Evolutionary conservation across 1,284 basidiomycete genomes (phyloP).

Genomic region (Apiotrichum siamense): DNA sequence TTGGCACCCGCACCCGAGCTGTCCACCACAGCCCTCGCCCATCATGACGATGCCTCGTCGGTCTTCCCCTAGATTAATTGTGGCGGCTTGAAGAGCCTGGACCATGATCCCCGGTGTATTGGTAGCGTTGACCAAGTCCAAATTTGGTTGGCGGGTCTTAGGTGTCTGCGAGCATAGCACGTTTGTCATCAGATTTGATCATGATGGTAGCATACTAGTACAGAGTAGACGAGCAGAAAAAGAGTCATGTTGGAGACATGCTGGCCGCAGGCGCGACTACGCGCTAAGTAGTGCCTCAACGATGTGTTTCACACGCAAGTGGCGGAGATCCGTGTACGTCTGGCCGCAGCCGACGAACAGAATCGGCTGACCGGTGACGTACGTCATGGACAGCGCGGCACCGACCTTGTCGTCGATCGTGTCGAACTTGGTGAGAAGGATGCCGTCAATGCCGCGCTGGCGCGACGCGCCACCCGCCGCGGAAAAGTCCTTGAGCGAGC

Average conservation of each 20-base stretch:
- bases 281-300: slow-evolving; percentile 81
- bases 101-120: too few relatives aligned
- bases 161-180: too few relatives aligned
- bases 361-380: slow-evolving; percentile 93
- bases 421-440: slow-evolving; percentile 95
- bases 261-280: slow-evolving; percentile 37
- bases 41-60: too few relatives aligned
- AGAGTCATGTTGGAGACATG: background rate
- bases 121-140: too few relatives aligned
- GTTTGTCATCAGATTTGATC: too few relatives aligned
- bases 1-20: too few relatives aligned
- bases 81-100: too few relatives aligned
- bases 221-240: background rate
- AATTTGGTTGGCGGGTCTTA: too few relatives aligned
- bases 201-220: background rate
- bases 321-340: slow-evolving; percentile 89
- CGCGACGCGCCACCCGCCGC: slow-evolving; percentile 43
- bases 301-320: slow-evolving; percentile 83
- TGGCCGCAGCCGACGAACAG: slow-evolving; percentile 94
- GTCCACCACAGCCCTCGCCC: too few relatives aligned
- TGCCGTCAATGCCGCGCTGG: slow-evolving; percentile 83
- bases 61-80: too few relatives aligned
- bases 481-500: slow-evolving; percentile 75
- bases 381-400: slow-evolving; percentile 93
- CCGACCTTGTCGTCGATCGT: slow-evolving; percentile 80